phyloP scores from a whole-genome alignment of 1,284 basidiomycete genomes.

The Malassezia dermatis region DNA sequence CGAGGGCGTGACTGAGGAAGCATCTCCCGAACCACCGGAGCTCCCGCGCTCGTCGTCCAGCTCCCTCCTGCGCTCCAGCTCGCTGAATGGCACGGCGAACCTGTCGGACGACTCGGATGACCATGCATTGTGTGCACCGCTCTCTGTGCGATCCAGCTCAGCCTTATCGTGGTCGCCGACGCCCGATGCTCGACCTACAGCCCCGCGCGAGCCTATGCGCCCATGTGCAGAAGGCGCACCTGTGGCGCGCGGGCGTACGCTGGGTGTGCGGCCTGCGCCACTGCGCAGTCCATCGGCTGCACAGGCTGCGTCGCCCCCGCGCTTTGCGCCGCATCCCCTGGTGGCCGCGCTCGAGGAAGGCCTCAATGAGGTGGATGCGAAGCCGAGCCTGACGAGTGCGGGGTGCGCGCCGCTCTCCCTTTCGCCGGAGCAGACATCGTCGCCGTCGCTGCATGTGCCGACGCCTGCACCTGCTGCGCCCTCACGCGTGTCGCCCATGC shows the following conservation, averaged over 20 bases:
- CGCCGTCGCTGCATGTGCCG: slow-evolving; percentile 6
- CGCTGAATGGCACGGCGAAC: not conserved
- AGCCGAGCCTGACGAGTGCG: not conserved
- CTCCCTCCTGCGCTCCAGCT: not conserved
- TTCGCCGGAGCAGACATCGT: not conserved
- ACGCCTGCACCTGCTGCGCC: not conserved
- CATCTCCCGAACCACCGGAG: not conserved
- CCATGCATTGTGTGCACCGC: slow-evolving; percentile 13
- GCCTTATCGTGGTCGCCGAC: slow-evolving; percentile 5
- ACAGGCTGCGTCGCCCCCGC: not conserved
- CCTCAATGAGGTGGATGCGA: not conserved
- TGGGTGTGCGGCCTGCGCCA: not conserved
- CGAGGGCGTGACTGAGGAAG: not conserved
- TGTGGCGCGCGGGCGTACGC: not conserved
- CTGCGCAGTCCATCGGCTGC: not conserved
- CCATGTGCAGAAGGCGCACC: not conserved
- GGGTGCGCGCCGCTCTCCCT: not conserved
- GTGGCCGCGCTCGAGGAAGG: not conserved
- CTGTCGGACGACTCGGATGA: slow-evolving; percentile 22
- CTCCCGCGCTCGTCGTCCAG: not conserved
- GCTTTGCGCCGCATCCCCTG: slow-evolving; percentile 12
- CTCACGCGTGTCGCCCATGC: not conserved
- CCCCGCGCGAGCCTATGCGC: not conserved
- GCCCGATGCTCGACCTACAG: not conserved
- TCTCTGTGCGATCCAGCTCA: not conserved